Base-by-base conservation (phyloP, 177 flowering plant species). In the Vitis hybrid region DNA sequence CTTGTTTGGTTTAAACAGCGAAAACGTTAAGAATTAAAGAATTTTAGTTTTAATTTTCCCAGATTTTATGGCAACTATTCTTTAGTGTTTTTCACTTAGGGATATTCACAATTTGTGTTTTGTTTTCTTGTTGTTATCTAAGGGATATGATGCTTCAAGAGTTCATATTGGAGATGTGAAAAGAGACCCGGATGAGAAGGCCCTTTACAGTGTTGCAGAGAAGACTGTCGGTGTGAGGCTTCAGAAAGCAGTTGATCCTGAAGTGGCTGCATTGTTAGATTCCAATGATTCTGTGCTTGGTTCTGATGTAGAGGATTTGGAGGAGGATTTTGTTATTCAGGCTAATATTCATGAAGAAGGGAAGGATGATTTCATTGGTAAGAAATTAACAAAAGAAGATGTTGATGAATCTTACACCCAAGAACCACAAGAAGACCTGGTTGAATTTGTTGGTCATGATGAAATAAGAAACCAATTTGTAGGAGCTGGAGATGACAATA, bases 71-170 rank as follows among this genome's bases (percentile, higher is more conserved):
- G n/a, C 56, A 8, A 40, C 48, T 6, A 40, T 40, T 40, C 48
- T 0, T 8, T 40, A 40, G 48, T 40, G 8, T 40, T 40, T 40
- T 40, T 40, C 48, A 40, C 30, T 40, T 8, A 0, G 8, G 2
- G 48, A 0, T 40, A 40, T 8, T 40, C 48, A 40, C 48, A 40
- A 6, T 40, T 8, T 6, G 48, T 40, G 48, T 8, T 40, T 40
- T 40, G 7, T 40, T 40, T 40, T 40, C 9, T 32, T 66, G 56
- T 14, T 60, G 52, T 70, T 69, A 3, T 67, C 2, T 24, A 49
- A 93, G 99, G 98, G 93, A 16, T 95, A 90, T 80, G 97, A 95
- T 83, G 97, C 98, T 54, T 90, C 98, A 0, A 90, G 80, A 72
- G 80, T 93, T 11, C 73, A 50, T 24, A 64, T 95, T 63, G 15